Percentiles rank a stretch among this genome's conserved stretches.
These are phyloP conservation scores for Rhynchospora pubera DNA, from an alignment of 176 grass and related monocot species.

Conservation along the genomic window DNA sequence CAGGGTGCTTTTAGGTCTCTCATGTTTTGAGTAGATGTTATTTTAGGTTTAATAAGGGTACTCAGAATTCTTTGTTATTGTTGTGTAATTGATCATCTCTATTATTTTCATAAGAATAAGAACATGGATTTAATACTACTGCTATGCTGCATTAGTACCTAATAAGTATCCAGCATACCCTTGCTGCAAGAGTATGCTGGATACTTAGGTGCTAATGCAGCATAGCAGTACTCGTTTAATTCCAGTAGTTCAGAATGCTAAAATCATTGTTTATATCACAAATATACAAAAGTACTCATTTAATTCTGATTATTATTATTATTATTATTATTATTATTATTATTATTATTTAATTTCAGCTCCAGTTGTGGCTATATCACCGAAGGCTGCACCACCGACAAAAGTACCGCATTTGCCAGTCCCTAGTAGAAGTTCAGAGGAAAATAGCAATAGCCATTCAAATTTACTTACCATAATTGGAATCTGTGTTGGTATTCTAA, in stretches of 20 bases:
- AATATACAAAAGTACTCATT: background rate
- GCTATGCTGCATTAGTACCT: background rate
- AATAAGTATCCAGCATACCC: background rate
- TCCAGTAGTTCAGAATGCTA: background rate
- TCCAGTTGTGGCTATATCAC: constrained; percentile 46
- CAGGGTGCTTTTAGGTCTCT: background rate
- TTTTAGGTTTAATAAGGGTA: background rate
- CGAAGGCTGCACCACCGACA: constrained; percentile 49
- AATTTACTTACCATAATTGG: constrained; percentile 52
- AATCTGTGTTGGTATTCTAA: constrained; percentile 63
- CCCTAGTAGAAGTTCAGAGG: constrained; percentile 14
- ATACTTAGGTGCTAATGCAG: too few relatives aligned
- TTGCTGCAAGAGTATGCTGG: background rate
- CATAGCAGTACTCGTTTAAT: too few relatives aligned
- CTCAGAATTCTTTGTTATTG: background rate
- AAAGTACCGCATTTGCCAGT: constrained; percentile 26
- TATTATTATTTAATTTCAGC: constrained; percentile 46
- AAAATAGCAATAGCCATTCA: constrained; percentile 34
- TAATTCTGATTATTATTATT: constrained; percentile 1
- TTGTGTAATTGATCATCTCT: background rate
- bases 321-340: too few relatives aligned
- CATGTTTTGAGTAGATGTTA: background rate
- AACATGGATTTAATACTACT: background rate
- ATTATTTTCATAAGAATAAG: background rate
- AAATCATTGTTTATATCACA: background rate